Percentiles rank a stretch among this genome's conserved stretches.
Evolutionary conservation across 208 protist genomes (phyloP).

Genomic region (Novymonas esmeraldas): DNA sequence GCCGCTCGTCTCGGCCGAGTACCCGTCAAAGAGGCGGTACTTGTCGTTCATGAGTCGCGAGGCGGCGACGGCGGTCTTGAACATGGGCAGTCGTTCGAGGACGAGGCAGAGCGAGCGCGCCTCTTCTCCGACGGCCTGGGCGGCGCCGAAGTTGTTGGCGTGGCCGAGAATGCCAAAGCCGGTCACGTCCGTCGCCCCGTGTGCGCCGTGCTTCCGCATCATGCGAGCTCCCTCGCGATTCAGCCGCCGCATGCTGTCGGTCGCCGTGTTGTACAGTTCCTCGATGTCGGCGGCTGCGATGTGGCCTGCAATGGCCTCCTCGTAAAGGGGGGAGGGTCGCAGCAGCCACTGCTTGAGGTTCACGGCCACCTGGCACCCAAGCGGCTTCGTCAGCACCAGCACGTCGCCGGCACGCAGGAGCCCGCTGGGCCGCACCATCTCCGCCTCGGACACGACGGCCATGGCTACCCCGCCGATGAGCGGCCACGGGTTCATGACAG

Average conservation of each 20-base stretch:
- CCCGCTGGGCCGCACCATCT: slow-evolving; percentile 90
- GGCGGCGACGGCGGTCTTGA: slow-evolving; percentile 77
- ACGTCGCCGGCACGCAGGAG: slow-evolving; percentile 71
- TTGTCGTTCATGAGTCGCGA: slow-evolving; percentile 80
- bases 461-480: slow-evolving; percentile 95
- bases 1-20: slow-evolving; percentile 95
- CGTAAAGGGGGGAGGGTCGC: slow-evolving; percentile 66
- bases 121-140: slow-evolving; percentile 50
- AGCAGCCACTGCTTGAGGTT: slow-evolving; percentile 95
- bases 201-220: slow-evolving; percentile 88
- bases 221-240: slow-evolving; percentile 88
- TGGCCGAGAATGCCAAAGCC: slow-evolving; percentile 98
- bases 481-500: slow-evolving; percentile 96
- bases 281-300: slow-evolving; percentile 74
- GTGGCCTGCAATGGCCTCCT: slow-evolving; percentile 59
- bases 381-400: slow-evolving; percentile 96
- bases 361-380: slow-evolving; percentile 94
- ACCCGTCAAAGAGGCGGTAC: slow-evolving; percentile 91
- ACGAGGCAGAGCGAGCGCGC: slow-evolving; percentile 65
- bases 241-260: slow-evolving; percentile 89
- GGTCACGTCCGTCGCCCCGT: slow-evolving; percentile 96
- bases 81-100: slow-evolving; percentile 89
- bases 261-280: slow-evolving; percentile 75
- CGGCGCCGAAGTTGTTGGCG: slow-evolving; percentile 90
- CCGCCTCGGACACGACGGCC: slow-evolving; percentile 70